phyloP scores from a whole-genome alignment of 2,329 filamentous ascomycete species.

The Fusarium subtropicale region DNA sequence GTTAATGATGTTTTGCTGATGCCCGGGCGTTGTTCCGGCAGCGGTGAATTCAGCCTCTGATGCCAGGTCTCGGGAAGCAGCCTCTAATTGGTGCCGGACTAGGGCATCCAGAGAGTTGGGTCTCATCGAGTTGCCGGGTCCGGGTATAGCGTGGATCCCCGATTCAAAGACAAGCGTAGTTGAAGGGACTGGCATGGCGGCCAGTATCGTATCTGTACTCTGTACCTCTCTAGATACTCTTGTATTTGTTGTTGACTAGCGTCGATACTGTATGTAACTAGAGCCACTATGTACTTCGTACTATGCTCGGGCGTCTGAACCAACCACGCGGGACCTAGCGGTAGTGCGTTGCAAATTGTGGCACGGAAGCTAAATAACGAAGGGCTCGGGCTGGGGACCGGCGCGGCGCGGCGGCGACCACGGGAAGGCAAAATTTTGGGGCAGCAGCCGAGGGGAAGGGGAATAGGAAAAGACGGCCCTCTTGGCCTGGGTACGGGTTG shows the following conservation, averaged over 20 bases:
- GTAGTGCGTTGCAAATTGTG: slow-evolving; percentile 39
- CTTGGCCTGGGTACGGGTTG: not conserved
- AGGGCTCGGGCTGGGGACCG: slow-evolving; percentile 39
- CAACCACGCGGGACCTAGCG: slow-evolving; percentile 46
- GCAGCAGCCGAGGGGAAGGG: slow-evolving; percentile 24
- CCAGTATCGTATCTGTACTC: slow-evolving; percentile 21
- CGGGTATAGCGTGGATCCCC: slow-evolving; percentile 41
- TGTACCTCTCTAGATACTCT: slow-evolving; percentile 27
- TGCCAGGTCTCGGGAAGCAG: slow-evolving; percentile 43
- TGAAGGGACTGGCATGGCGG: slow-evolving; percentile 47
- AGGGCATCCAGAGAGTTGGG: slow-evolving; percentile 45
- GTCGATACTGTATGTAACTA: slow-evolving; percentile 20
- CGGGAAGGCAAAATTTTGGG: slow-evolving; percentile 41
- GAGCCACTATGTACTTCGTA: slow-evolving; percentile 36
- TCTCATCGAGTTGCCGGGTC: slow-evolving; percentile 25
- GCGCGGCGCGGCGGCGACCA: slow-evolving; percentile 44
- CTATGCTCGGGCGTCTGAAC: slow-evolving; percentile 33
- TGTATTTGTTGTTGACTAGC: slow-evolving; percentile 34
- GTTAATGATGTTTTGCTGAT: slow-evolving; percentile 48
- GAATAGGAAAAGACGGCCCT: slow-evolving; percentile 8
- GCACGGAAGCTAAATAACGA: slow-evolving; percentile 42
- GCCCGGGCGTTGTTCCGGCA: slow-evolving; percentile 16
- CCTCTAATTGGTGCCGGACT: slow-evolving; percentile 47
- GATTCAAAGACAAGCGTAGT: slow-evolving; percentile 48
- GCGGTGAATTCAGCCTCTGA: slow-evolving; percentile 27